phyloP scores from a whole-genome alignment of 441 rosid species.

The Isatis lusitanica region DNA sequence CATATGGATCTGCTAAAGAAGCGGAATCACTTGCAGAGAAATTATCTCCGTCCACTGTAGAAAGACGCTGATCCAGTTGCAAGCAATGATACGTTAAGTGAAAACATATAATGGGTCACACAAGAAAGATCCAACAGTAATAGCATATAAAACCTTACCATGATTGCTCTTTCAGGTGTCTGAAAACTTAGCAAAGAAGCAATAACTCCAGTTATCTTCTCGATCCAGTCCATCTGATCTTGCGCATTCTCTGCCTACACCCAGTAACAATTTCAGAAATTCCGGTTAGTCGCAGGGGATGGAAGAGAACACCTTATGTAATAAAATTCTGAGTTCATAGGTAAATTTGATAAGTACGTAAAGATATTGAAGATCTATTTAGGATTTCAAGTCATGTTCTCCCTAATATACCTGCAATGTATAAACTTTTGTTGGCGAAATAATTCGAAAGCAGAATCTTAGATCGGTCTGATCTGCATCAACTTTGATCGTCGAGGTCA shows the following conservation, averaged over 20 bases:
- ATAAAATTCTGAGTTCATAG: background rate
- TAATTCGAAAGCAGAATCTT: conserved; percentile 96
- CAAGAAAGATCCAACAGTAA: conserved; percentile 15
- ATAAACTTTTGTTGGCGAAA: conserved; percentile 85
- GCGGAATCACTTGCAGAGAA: conserved; percentile 64
- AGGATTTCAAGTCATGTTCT: background rate
- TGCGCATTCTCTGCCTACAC: conserved; percentile 93
- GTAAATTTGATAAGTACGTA: no score
- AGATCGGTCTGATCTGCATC: conserved; percentile 96
- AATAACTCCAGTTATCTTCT: conserved; percentile 95
- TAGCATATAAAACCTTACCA: conserved; percentile 22
- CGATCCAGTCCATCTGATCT: conserved; percentile 98
- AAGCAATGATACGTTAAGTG: conserved; percentile 14
- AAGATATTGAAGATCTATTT: no score
- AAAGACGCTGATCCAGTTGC: conserved; percentile 53
- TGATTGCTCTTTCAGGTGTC: conserved; percentile 69
- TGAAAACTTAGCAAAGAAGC: conserved; percentile 85
- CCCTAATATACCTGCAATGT: conserved; percentile 75
- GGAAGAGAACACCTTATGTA: background rate
- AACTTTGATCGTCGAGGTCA: conserved; percentile 91
- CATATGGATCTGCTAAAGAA: conserved; percentile 60
- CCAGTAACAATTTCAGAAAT: conserved; percentile 17
- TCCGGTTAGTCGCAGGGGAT: background rate
- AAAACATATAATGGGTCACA: background rate
- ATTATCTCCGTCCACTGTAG: conserved; percentile 53